phyloP scores from a whole-genome alignment of 1,284 basidiomycete genomes.

The Fomitopsis pinicola region DNA sequence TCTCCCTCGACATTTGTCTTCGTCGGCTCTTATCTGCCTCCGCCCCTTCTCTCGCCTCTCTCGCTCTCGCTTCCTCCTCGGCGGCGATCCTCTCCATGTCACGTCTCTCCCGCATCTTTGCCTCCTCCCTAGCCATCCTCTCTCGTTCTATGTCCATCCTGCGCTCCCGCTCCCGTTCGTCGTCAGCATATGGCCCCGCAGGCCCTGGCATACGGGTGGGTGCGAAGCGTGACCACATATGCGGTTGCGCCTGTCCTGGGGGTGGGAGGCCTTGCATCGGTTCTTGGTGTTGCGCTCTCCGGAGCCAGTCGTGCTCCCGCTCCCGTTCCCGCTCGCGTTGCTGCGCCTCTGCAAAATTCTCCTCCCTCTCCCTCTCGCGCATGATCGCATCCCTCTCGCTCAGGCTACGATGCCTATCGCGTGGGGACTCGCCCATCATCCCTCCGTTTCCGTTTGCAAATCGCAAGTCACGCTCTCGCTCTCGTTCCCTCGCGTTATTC shows the following conservation, averaged over 20 bases:
- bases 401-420: not conserved
- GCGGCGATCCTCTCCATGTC: conserved; percentile 1
- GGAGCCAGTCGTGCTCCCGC: conserved; percentile 3
- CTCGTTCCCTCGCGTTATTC: conserved; percentile 6
- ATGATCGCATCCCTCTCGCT: not conserved
- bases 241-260: conserved; percentile 6
- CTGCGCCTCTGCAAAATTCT: not conserved
- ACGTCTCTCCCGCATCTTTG: not conserved
- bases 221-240: conserved; percentile 17
- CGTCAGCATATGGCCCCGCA: conserved; percentile 3
- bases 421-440: conserved; percentile 1
- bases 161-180: conserved; percentile 11
- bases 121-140: conserved; percentile 2
- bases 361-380: not conserved
- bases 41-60: conserved; percentile 9
- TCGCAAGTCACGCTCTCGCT: conserved; percentile 8
- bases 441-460: conserved; percentile 13
- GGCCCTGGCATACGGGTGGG: conserved; percentile 8
- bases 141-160: conserved; percentile 12
- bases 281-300: conserved; percentile 6
- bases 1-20: conserved; percentile 10
- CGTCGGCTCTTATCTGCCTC: conserved; percentile 6
- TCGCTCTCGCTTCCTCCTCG: conserved; percentile 4
- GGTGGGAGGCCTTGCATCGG: conserved; percentile 5
- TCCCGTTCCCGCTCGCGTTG: conserved; percentile 14